Base-by-base conservation (phyloP, 2,329 filamentous ascomycete species). In the Xylariomycetidae sp. region DNA sequence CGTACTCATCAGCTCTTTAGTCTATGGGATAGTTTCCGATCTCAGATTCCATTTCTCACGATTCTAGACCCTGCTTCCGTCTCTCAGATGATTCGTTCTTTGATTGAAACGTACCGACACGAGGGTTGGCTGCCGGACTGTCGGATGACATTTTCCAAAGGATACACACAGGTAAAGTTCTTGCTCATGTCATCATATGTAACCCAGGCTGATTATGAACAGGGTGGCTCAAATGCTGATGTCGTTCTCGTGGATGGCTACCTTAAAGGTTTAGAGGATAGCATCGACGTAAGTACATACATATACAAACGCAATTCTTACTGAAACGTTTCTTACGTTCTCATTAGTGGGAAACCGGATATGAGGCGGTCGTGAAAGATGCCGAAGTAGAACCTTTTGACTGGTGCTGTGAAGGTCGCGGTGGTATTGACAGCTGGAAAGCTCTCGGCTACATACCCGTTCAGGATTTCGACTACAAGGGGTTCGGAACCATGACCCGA, bases 41-140 rank as follows among this genome's bases (percentile, higher is more conserved):
- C 74, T 22, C 80, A 83, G 37, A 72, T 86, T 30, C 81, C 82
- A 0, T 71, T 88, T 14, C 61, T 88, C 18, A 84, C 80, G 0
- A 64, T 88, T 15, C 40, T 83, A 1, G 83, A 88, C 45, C 82
- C 84, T 0, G 41, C 59, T 0, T 72, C 77, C 2, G 74, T 85
- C 33, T 72, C 78, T 0, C 61, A 73, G 35, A 85, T 88, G 74
- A 67, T 88, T 9, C 70, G 81, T 15, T 84, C 79, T 35, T 62
- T 88, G 19, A 74, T 88, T 13, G 82, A 87, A 38, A 85, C 75
- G 1, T 88, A 87, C 45, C 67, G 69, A 18, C 70, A 84, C 45
- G 69, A 81, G 44, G 84, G 84, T 1, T 86, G 78, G 63, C 61
- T 88, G 5, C 84, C 84, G 0, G 84, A 88, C 51, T 87, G 82